Evolutionary conservation across 1,284 basidiomycete genomes (phyloP).

Genomic region (Leccinum angustisporum): DNA sequence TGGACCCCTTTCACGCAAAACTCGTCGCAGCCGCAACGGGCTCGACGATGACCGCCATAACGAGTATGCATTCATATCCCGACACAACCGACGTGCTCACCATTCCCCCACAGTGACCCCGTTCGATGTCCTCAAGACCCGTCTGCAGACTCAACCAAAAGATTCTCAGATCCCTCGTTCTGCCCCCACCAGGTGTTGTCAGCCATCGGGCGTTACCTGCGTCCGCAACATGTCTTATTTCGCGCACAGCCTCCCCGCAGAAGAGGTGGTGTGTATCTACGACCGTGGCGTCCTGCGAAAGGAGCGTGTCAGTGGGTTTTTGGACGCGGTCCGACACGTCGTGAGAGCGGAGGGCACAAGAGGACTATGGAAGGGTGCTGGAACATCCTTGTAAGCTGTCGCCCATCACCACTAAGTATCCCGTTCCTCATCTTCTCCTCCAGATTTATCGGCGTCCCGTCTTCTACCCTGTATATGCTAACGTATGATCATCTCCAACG

Average conservation of each 20-base stretch:
- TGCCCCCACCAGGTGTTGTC: slow-evolving; percentile 63
- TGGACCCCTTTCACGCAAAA: slow-evolving; percentile 79
- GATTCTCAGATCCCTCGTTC: slow-evolving; percentile 50
- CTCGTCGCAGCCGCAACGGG: slow-evolving; percentile 79
- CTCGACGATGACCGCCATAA: slow-evolving; percentile 79
- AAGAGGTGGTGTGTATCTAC: slow-evolving; percentile 75
- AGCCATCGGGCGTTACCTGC: slow-evolving; percentile 58
- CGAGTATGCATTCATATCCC: slow-evolving; percentile 51
- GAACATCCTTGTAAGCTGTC: slow-evolving; percentile 74
- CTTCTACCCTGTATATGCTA: slow-evolving; percentile 93
- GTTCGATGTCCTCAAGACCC: slow-evolving; percentile 91
- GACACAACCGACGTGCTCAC: slow-evolving; percentile 7
- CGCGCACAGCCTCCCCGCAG: slow-evolving; percentile 49
- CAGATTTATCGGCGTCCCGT: slow-evolving; percentile 89
- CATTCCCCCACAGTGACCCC: slow-evolving; percentile 73
- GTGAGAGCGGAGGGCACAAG: slow-evolving; percentile 73
- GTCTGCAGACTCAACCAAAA: slow-evolving; percentile 81
- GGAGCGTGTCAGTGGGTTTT: slow-evolving; percentile 77
- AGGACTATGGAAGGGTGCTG: slow-evolving; percentile 89
- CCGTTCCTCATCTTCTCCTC: slow-evolving; percentile 20
- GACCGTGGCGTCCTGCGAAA: slow-evolving; percentile 67
- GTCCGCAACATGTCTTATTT: slow-evolving; percentile 77
- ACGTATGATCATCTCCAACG: slow-evolving; percentile 90
- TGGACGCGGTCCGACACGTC: slow-evolving; percentile 78
- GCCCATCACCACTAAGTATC: not conserved